Base-by-base conservation (phyloP, 164 flowering plant genomes). In the Malania oleifera region DNA sequence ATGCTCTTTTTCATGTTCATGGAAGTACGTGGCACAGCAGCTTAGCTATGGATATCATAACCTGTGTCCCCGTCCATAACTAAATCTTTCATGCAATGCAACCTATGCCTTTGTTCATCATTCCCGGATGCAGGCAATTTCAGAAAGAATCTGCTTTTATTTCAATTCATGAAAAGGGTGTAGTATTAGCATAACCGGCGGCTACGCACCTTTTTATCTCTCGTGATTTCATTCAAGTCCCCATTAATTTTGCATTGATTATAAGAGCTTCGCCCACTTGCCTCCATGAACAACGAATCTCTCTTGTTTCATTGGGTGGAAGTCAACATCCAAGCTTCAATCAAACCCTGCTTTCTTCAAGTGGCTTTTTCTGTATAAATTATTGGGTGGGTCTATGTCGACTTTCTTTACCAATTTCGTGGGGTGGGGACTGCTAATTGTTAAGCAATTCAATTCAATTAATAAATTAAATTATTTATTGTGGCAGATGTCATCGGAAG, bases 401-500 rank as follows among this genome's bases (percentile, higher is more conserved):
- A n/a, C n/a, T n/a, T n/a, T n/a, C n/a, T n/a, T n/a, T n/a, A n/a
- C n/a, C n/a, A n/a, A n/a, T n/a, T n/a, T n/a, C n/a, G n/a, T n/a
- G n/a, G n/a, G n/a, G n/a, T n/a, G n/a, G n/a, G n/a, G n/a, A n/a
- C n/a, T n/a, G n/a, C n/a, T n/a, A n/a, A n/a, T n/a, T n/a, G n/a
- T n/a, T n/a, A n/a, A n/a, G n/a, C n/a, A n/a, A n/a, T n/a, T n/a
- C n/a, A n/a, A n/a, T n/a, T n/a, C n/a, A n/a, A n/a, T n/a, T 39
- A 39, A 39, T 39, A 2, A 39, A 8, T 18, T 24, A 48, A 15
- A 13, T 38, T 50, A 3, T 55, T 48, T 20, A 34, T 28, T 25
- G 10, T 18, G 20, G 8, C 80, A 92, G 97, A 93, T 93, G 98
- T 87, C 98, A 60, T 93, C 98, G 0, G 97, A 89, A 0, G 98